phyloP scores from a whole-genome alignment of 495 filamentous ascomycete genomes.

The Elasticomyces elasticus region DNA sequence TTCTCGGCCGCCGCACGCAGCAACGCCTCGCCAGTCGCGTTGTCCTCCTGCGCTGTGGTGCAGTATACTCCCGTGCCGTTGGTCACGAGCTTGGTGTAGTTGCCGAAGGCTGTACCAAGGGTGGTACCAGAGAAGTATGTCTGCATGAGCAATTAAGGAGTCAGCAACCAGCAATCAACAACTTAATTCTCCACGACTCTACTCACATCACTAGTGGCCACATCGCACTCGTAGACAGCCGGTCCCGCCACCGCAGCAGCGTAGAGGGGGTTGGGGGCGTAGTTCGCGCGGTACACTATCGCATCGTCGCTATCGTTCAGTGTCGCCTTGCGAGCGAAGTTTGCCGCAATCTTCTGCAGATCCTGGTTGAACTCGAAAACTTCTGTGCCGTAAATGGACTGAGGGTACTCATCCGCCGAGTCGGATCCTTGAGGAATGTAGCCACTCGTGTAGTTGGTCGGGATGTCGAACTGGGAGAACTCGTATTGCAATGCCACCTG shows the following conservation, averaged over 20 bases:
- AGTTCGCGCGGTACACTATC: conserved; percentile 49
- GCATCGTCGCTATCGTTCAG: conserved; percentile 47
- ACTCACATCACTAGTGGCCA: conserved; percentile 60
- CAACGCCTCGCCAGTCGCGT: conserved; percentile 58
- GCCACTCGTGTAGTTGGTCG: conserved; percentile 52
- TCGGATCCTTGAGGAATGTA: conserved; percentile 54
- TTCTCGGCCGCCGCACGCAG: conserved; percentile 46
- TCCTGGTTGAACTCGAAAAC: conserved; percentile 62
- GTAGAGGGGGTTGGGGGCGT: conserved; percentile 37
- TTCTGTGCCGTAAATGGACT: conserved; percentile 61
- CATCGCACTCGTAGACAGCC: conserved; percentile 54
- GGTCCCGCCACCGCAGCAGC: conserved; percentile 44
- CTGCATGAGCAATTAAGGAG: too few species aligned
- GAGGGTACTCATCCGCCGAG: conserved; percentile 49
- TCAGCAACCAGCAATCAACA: too few species aligned
- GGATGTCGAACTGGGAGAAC: conserved; percentile 61
- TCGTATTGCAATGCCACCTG: conserved; percentile 69
- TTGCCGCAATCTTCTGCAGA: conserved; percentile 47
- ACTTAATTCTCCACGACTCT: too few species aligned
- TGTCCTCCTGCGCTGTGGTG: conserved; percentile 65
- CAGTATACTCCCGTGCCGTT: conserved; percentile 62
- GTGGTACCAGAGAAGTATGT: conserved; percentile 58
- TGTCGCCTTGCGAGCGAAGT: conserved; percentile 45
- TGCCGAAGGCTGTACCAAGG: conserved; percentile 54
- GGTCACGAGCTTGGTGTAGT: conserved; percentile 53